Percentiles rank a stretch among this genome's conserved stretches.
phyloP scores from a whole-genome alignment of 2,329 filamentous ascomycete genomes.

The Hypoxylon sp. region DNA sequence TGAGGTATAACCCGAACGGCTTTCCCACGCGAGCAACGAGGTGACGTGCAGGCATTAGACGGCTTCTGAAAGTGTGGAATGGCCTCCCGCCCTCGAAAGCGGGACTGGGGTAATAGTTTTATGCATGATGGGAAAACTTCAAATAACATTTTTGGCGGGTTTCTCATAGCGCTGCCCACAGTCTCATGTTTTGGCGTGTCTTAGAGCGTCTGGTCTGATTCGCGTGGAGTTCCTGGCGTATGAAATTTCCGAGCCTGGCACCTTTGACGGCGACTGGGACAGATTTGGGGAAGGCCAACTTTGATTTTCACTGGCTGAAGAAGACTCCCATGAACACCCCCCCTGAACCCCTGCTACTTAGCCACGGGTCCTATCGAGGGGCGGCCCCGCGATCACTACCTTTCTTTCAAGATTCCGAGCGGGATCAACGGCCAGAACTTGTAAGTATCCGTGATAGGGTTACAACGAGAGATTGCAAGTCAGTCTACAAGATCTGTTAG shows the following conservation, averaged over 20 bases:
- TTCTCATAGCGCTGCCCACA: constrained; percentile 25
- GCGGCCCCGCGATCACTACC: constrained; percentile 45
- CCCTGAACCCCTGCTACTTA: constrained; percentile 44
- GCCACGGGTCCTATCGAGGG: constrained; percentile 39
- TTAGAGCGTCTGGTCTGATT: constrained; percentile 34
- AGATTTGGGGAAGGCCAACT: constrained; percentile 49
- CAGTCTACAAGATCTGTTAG: constrained; percentile 44
- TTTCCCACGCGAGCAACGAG: constrained; percentile 34
- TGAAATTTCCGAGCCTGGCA: constrained; percentile 42
- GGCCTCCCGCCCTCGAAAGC: constrained; percentile 33
- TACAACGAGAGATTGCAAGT: constrained; percentile 45
- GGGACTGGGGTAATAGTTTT: constrained; percentile 36
- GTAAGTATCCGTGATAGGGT: constrained; percentile 50
- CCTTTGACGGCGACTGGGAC: constrained; percentile 44
- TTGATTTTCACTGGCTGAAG: constrained; percentile 48
- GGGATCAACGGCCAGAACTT: constrained; percentile 47
- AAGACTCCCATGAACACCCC: constrained; percentile 43
- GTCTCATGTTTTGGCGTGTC: constrained; percentile 30
- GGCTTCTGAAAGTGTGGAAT: constrained; percentile 27
- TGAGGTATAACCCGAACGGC: constrained; percentile 43
- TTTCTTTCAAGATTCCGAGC: constrained; percentile 40
- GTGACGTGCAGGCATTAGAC: constrained; percentile 40
- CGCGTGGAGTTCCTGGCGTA: constrained; percentile 38
- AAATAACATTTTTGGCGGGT: constrained; percentile 34
- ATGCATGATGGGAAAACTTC: constrained; percentile 39